Evolutionary conservation across 192 early-diverging fungal species (phyloP), one percentile per base, ranked within the genome.

Genomic region (Entomortierella parvispora): DNA sequence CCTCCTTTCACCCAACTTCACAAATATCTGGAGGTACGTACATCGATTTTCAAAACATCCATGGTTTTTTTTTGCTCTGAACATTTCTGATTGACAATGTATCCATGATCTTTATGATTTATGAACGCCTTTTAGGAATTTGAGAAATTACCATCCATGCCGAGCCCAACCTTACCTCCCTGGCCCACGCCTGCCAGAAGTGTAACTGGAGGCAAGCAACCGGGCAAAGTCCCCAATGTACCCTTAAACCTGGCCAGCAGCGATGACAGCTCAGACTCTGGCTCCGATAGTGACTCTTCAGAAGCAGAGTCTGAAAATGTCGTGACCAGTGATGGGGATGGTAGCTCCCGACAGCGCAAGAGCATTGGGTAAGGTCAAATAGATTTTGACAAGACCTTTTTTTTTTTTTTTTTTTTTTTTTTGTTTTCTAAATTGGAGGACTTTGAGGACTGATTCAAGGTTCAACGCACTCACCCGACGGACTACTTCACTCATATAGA

Each of bases 121-220:
- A n/a, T n/a, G n/a, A n/a, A n/a, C n/a, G n/a, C n/a, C n/a, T n/a
- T n/a, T n/a, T n/a, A 71, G 69, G 43, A 63, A 12, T 33, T 71
- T 25, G 28, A 71, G 28, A 43, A 52, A 14, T 60, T 71, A 26
- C 69, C 69, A 18, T 17, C 32, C n/a, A 64, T 72, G 17, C 63
- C 63, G 55, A 68, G 64, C 51, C 64, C 64, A 43, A 68, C 71
- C 25, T 46, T 62, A 11, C 53, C 71, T 15, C 43, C 71, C 7
- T 62, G 58, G 58, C 65, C 71, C 20, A 44, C 43, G 8, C 65
- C 71, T 23, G 20, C 46, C 32, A 58, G 71, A 22, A 68, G 53
- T 57, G 22, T 42, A 3, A 76, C 64, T 0, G 71, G 71, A 54
- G 71, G 71, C 22, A 76, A 76, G 53, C 71, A 67, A n/a, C 71